Conservation (phyloP, 2,329 filamentous ascomycete species). For the Aspergillus sp. region DNA sequence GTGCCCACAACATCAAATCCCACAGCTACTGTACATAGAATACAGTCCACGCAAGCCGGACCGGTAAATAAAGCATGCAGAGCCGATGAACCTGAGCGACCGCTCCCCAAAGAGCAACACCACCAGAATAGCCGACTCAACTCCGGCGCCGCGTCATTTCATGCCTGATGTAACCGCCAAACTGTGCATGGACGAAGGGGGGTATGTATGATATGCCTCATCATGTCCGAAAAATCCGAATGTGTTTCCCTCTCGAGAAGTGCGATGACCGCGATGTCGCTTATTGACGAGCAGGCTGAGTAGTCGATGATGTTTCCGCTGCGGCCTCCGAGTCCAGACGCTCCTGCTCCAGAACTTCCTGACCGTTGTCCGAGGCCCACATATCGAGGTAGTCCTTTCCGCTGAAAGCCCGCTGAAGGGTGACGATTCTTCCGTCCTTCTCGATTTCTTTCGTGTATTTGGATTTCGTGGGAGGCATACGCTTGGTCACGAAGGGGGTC, state of each 20-base stretch:
- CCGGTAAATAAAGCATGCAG: not conserved
- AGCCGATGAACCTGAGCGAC: not conserved
- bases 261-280: too few relatives aligned
- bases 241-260: not conserved
- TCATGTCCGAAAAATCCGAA: not conserved
- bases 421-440: constrained; percentile 28
- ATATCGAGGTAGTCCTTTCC: constrained; percentile 42
- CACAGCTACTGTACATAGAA: constrained; percentile 22
- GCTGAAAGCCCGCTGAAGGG: constrained; percentile 33
- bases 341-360: constrained; percentile 34
- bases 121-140: not conserved
- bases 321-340: constrained; percentile 17
- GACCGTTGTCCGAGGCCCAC: constrained; percentile 39
- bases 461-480: constrained; percentile 40
- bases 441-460: constrained; percentile 37
- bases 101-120: not conserved
- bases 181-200: not conserved
- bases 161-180: not conserved
- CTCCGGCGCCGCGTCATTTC: not conserved
- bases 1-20: constrained; percentile 9
- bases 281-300: not conserved
- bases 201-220: not conserved
- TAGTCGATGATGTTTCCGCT: not conserved
- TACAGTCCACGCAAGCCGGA: constrained; percentile 14
- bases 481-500: constrained; percentile 49